These are phyloP conservation scores for Butyriboletus loyo DNA, from an alignment of 768 basidiomycete genomes.

Conservation along the genomic window DNA sequence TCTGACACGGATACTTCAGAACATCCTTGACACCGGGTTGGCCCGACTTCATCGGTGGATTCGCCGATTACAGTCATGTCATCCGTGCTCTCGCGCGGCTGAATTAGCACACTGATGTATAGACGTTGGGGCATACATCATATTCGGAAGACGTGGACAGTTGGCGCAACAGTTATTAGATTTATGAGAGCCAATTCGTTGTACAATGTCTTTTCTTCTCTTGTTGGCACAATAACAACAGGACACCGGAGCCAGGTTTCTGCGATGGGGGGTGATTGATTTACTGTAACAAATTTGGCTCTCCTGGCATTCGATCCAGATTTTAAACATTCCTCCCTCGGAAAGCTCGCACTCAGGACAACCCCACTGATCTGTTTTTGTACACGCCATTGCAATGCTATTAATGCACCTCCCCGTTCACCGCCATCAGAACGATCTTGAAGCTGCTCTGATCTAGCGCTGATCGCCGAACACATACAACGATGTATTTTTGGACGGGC, in stretches of 20 bases:
- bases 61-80: constrained; percentile 9
- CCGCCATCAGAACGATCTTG: background rate
- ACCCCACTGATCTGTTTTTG: background rate
- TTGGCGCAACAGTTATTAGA: constrained; percentile 21
- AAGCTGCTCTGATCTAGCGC: background rate
- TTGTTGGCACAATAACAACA: constrained; percentile 8
- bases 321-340: background rate
- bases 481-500: background rate
- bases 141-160: constrained; percentile 20
- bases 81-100: constrained; percentile 5
- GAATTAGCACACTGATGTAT: constrained; percentile 10
- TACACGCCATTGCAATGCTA: constrained; percentile 2
- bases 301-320: background rate
- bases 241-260: background rate
- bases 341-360: background rate
- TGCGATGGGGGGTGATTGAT: constrained; percentile 5
- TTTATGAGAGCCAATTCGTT: constrained; percentile 18
- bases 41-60: constrained; percentile 43
- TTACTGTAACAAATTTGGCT: constrained; percentile 13
- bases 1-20: constrained; percentile 23
- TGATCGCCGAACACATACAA: background rate
- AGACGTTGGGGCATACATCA: constrained; percentile 16
- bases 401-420: background rate
- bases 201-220: constrained; percentile 13
- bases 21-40: constrained; percentile 36